A percentile compares a stretch with the other conserved stretches of the same genome.
Evolutionary conservation across 805 yeast genomes (phyloP).

Genomic region (Wickerhamomyces subpelliculosus): DNA sequence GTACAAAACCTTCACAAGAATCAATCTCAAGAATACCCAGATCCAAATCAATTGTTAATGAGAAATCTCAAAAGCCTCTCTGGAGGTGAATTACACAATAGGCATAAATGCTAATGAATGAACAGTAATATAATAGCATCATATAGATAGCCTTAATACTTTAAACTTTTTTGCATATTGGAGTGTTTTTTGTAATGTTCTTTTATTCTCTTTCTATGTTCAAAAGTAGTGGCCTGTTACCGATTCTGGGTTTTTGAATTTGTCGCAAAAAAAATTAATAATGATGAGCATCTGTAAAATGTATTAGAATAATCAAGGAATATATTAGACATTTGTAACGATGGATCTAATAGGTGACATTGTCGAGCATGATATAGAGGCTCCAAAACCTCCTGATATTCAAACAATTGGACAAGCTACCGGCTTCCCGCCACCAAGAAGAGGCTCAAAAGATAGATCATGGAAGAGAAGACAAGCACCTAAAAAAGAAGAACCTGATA

Average conservation of each 20-base stretch:
- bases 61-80: constrained; percentile 9
- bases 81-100: constrained; percentile 9
- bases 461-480: constrained; percentile 72
- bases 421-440: constrained; percentile 79
- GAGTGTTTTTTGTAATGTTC: no score
- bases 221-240: not conserved
- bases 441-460: constrained; percentile 66
- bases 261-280: not conserved
- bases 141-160: no score
- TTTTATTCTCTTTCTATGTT: constrained; percentile 60
- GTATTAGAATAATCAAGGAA: not conserved
- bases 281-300: not conserved
- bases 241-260: not conserved
- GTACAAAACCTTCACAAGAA: not conserved
- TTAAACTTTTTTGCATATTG: no score
- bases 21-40: constrained; percentile 3
- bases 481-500: constrained; percentile 82
- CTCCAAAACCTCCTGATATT: constrained; percentile 92
- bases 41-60: constrained; percentile 6
- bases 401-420: constrained; percentile 68
- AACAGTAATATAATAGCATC: no score
- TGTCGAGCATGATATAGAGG: constrained; percentile 83
- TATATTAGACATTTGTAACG: constrained; percentile 25
- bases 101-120: no score
- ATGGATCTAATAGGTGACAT: constrained; percentile 90